Evolutionary conservation across 1,284 basidiomycete genomes (phyloP).

Genomic region (Omphalotus olearius): DNA sequence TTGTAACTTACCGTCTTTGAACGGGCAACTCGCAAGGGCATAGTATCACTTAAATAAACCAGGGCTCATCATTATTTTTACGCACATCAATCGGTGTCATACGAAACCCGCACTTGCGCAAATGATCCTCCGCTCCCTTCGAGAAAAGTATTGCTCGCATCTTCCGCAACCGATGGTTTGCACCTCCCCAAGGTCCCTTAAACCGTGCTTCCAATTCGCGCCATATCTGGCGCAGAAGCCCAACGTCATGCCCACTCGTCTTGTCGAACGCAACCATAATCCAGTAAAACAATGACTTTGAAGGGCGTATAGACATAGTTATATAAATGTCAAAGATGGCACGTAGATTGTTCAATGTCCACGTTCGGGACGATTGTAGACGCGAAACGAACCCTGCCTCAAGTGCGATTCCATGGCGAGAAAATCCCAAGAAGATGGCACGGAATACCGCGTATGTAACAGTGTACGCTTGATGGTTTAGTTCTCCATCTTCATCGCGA

Average conservation of each 20-base stretch:
- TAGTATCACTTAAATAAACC: not conserved
- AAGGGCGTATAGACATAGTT: conserved; percentile 39
- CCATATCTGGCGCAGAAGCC: conserved; percentile 51
- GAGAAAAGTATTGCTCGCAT: conserved; percentile 37
- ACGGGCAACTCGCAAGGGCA: not conserved
- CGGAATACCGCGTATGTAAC: conserved; percentile 58
- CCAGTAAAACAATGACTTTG: conserved; percentile 53
- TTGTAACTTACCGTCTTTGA: not conserved
- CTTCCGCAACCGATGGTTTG: conserved; percentile 37
- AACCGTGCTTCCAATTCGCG: conserved; percentile 49
- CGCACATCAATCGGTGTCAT: not conserved
- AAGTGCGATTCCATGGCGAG: conserved; percentile 42
- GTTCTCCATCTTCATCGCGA: conserved; percentile 22
- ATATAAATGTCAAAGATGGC: conserved; percentile 58
- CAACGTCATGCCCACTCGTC: conserved; percentile 46
- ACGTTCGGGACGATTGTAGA: conserved; percentile 23
- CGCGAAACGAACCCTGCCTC: not conserved
- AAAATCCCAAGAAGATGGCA: conserved; percentile 75
- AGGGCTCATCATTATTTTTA: not conserved
- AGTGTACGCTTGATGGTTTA: conserved; percentile 29
- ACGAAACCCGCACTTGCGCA: conserved; percentile 8
- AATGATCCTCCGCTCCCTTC: conserved; percentile 13
- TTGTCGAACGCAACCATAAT: conserved; percentile 58
- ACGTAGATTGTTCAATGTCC: conserved; percentile 54
- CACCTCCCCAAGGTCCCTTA: conserved; percentile 38